Conservation (phyloP, 495 filamentous ascomycete genomes). For the Aspergillus ellipticus region DNA sequence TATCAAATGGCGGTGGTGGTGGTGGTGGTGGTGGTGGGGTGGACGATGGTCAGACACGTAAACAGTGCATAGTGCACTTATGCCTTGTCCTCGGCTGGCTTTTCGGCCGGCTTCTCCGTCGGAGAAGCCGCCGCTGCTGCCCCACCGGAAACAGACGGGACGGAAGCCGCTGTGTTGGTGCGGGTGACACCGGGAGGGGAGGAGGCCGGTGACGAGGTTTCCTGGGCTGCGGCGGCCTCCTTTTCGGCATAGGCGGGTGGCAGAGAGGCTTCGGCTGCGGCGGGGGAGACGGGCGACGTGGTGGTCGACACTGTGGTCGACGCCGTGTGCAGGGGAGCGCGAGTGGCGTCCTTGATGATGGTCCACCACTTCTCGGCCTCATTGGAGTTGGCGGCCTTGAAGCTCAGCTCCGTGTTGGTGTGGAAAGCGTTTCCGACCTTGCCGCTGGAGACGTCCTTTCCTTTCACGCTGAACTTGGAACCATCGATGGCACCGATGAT, state of each 20-base stretch:
- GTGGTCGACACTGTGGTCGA: slow-evolving; percentile 11
- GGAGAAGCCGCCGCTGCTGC: background rate
- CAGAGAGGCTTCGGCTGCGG: slow-evolving; percentile 7
- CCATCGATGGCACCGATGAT: slow-evolving; percentile 69
- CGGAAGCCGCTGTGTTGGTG: slow-evolving; percentile 8
- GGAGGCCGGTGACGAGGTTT: background rate
- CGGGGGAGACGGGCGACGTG: slow-evolving; percentile 13
- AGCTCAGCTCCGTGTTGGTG: slow-evolving; percentile 59
- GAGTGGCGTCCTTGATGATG: slow-evolving; percentile 52
- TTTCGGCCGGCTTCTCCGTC: slow-evolving; percentile 8
- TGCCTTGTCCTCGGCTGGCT: slow-evolving; percentile 8
- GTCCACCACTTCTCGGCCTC: slow-evolving; percentile 82
- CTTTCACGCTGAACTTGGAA: slow-evolving; percentile 89
- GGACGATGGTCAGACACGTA: no score
- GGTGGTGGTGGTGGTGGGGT: no score
- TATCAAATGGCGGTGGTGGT: no score
- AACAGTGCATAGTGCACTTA: background rate
- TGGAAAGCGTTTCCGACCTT: slow-evolving; percentile 57
- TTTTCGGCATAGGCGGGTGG: slow-evolving; percentile 29
- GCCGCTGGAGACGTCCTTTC: slow-evolving; percentile 73
- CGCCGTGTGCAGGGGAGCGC: slow-evolving; percentile 13
- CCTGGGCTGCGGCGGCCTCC: slow-evolving; percentile 8
- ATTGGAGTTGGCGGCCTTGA: slow-evolving; percentile 68
- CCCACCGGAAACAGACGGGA: background rate
- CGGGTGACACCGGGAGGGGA: slow-evolving; percentile 10